Percentiles rank a stretch among this genome's conserved stretches.
These are phyloP conservation scores for Cucurbita pepo DNA, from an alignment of 306 rosid genomes.

Conservation along the genomic window DNA sequence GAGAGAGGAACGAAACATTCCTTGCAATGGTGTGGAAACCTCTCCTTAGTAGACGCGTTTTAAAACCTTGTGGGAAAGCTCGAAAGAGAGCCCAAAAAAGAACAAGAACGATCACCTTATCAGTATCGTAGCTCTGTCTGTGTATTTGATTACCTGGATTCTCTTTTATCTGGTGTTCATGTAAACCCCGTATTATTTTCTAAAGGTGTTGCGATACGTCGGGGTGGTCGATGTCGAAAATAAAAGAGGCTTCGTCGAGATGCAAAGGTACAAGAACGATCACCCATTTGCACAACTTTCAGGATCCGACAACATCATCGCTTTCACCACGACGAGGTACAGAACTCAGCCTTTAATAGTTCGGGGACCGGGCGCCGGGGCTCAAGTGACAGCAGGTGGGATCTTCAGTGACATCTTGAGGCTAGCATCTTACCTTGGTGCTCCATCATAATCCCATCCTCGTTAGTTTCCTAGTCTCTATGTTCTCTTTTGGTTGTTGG, in stretches of 20 bases:
- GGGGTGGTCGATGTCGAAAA: slow-evolving; percentile 82
- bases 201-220: slow-evolving; percentile 87
- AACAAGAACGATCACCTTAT: too few relatives aligned
- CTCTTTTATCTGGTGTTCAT: not conserved
- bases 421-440: slow-evolving; percentile 95
- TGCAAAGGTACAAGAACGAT: slow-evolving; percentile 66
- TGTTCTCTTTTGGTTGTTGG: not conserved
- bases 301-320: slow-evolving; percentile 88
- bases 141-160: not conserved
- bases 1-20: too few relatives aligned
- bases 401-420: slow-evolving; percentile 82
- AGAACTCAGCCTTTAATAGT: slow-evolving; percentile 69
- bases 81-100: too few relatives aligned
- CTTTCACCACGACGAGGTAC: slow-evolving; percentile 80
- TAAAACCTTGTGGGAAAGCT: too few relatives aligned
- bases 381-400: slow-evolving; percentile 97
- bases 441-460: slow-evolving; percentile 52
- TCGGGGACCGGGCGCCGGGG: slow-evolving; percentile 98
- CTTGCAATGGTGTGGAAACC: too few relatives aligned
- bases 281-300: slow-evolving; percentile 95
- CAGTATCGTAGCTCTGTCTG: not conserved
- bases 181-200: not conserved
- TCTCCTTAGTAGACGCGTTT: too few relatives aligned
- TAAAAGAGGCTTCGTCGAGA: slow-evolving; percentile 52
- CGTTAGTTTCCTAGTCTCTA: not conserved